Evolutionary conservation across 345 rosid species (phyloP).

Genomic region (Gossypium australe): DNA sequence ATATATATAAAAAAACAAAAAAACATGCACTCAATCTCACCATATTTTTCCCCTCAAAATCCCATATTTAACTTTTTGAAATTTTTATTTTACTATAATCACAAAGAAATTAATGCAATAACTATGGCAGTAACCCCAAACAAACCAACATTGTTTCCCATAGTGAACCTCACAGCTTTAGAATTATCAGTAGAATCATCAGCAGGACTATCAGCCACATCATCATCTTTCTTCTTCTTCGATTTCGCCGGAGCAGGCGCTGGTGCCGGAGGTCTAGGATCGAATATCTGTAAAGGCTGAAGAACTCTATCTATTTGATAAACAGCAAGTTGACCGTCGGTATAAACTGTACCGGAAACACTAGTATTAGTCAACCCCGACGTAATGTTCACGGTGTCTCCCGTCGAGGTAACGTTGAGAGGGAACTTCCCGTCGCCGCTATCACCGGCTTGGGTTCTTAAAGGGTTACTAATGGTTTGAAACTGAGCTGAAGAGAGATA

Average conservation of each 20-base stretch:
- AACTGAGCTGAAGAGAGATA: constrained; percentile 30
- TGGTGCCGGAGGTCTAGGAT: constrained; percentile 34
- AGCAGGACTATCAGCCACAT: constrained; percentile 16
- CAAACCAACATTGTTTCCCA: constrained; percentile 6
- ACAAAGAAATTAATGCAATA: constrained; percentile 21
- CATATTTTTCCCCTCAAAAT: not conserved
- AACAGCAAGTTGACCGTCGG: constrained; percentile 42
- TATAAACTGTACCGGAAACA: constrained; percentile 34
- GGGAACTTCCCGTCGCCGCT: constrained; percentile 31
- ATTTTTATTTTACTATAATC: constrained; percentile 1
- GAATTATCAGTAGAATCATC: constrained; percentile 19
- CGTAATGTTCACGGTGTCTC: constrained; percentile 33
- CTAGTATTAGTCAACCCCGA: constrained; percentile 41
- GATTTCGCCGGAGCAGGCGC: constrained; percentile 33
- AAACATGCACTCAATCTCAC: not conserved
- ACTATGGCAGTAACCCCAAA: constrained; percentile 15
- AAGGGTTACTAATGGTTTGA: constrained; percentile 40
- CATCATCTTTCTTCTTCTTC: constrained; percentile 26
- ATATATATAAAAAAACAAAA: too few species aligned
- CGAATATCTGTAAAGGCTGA: constrained; percentile 34
- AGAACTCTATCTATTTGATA: constrained; percentile 38
- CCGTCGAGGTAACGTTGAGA: constrained; percentile 36
- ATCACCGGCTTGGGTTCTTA: constrained; percentile 40
- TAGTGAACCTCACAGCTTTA: constrained; percentile 12
- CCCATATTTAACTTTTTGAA: not conserved